phyloP scores from a whole-genome alignment of 169 alveolate genomes.

The Eimeria tenella region DNA sequence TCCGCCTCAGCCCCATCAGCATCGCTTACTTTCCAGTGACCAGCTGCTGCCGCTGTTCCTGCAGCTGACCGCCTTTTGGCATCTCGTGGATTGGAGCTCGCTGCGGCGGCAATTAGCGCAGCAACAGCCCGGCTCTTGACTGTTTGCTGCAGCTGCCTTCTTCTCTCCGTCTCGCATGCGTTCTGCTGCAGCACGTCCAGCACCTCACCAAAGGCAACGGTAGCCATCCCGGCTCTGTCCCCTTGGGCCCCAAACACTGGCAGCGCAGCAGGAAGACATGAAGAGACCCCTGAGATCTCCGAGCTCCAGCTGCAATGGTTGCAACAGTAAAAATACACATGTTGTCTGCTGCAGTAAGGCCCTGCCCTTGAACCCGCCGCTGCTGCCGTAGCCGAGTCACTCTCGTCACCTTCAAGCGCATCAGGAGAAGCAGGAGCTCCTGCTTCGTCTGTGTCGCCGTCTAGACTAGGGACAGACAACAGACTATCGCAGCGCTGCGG shows the following conservation, averaged over 20 bases:
- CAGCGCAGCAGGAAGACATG: slow-evolving; percentile 38
- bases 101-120: slow-evolving; percentile 73
- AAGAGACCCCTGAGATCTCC: slow-evolving; percentile 20
- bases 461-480: slow-evolving; percentile 53
- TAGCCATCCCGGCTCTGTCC: background rate
- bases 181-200: slow-evolving; percentile 47
- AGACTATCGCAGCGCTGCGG: slow-evolving; percentile 79
- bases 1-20: slow-evolving; percentile 33
- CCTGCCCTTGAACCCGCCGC: background rate
- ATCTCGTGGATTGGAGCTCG: background rate
- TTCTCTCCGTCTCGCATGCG: slow-evolving; percentile 60
- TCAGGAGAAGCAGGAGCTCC: background rate
- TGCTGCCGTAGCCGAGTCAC: background rate
- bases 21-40: background rate
- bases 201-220: slow-evolving; percentile 15
- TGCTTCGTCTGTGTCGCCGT: slow-evolving; percentile 20
- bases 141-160: slow-evolving; percentile 67
- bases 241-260: slow-evolving; percentile 43
- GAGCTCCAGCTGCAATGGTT: slow-evolving; percentile 72
- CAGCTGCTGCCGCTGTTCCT: slow-evolving; percentile 35
- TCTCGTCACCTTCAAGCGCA: no score
- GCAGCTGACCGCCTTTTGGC: slow-evolving; percentile 10
- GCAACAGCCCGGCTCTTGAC: slow-evolving; percentile 74
- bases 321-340: slow-evolving; percentile 34
- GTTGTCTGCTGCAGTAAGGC: slow-evolving; percentile 14